Conservation (phyloP, 139 green algal species). For the Gonium pectorale region DNA sequence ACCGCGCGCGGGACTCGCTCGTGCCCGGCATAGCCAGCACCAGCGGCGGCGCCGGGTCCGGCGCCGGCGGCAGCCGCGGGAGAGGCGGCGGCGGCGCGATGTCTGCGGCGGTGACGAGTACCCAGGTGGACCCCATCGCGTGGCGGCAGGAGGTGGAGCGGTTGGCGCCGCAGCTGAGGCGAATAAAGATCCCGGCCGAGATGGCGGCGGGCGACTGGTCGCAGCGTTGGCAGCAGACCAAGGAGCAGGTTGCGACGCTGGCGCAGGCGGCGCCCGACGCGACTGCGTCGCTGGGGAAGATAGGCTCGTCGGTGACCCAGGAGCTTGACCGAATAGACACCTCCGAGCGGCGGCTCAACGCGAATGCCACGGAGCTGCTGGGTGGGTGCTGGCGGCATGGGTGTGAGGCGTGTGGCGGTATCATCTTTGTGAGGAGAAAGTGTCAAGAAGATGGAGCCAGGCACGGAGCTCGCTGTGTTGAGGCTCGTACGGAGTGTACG, state of each 20-base stretch:
- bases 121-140: conserved; percentile 51
- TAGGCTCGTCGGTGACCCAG: neutral
- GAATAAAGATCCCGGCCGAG: conserved; percentile 42
- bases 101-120: neutral
- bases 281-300: neutral
- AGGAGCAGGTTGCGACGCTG: conserved; percentile 33
- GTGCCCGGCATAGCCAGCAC: neutral
- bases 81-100: neutral
- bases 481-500: too few species aligned
- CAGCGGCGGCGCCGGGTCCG: neutral
- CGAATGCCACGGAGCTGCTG: neutral
- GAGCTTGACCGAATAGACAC: conserved; percentile 38
- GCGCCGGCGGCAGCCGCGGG: neutral
- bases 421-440: too few species aligned
- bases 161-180: conserved; percentile 48
- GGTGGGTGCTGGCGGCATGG: too few species aligned
- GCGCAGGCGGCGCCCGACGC: neutral
- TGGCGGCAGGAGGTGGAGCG: conserved; percentile 61
- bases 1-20: conserved; percentile 3
- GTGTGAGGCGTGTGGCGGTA: too few species aligned
- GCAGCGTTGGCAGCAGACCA: conserved; percentile 47
- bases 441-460: too few species aligned
- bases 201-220: conserved; percentile 46
- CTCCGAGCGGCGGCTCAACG: conserved; percentile 43
- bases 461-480: too few species aligned